Conservation (phyloP, 352 stramenopile species). For the Phytophthora ohioensis region DNA sequence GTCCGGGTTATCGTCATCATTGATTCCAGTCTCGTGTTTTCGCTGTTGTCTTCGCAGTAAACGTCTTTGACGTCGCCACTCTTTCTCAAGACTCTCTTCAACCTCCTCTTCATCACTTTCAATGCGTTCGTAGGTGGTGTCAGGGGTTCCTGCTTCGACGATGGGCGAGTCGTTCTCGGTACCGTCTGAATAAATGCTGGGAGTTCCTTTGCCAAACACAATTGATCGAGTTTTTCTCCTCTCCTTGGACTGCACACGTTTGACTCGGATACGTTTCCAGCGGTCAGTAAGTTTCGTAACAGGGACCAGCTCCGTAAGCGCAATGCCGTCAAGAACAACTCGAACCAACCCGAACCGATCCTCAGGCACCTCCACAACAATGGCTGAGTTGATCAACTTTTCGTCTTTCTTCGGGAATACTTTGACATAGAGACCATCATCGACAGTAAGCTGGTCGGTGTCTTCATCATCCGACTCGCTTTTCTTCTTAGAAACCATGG, state of each 20-base stretch:
- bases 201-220: slow-evolving; percentile 53
- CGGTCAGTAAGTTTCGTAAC: slow-evolving; percentile 68
- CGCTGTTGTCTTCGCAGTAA: slow-evolving; percentile 12
- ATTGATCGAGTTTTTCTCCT: slow-evolving; percentile 51
- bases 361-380: slow-evolving; percentile 56
- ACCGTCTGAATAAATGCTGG: slow-evolving; percentile 22
- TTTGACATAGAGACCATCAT: slow-evolving; percentile 73
- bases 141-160: slow-evolving; percentile 34
- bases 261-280: slow-evolving; percentile 69
- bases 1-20: slow-evolving; percentile 38
- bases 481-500: slow-evolving; percentile 40
- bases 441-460: slow-evolving; percentile 26
- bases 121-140: slow-evolving; percentile 44
- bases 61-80: slow-evolving; percentile 31
- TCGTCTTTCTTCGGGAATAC: slow-evolving; percentile 59
- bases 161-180: slow-evolving; percentile 25
- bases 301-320: slow-evolving; percentile 55
- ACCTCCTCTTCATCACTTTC: slow-evolving; percentile 46
- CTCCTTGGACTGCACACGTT: slow-evolving; percentile 38
- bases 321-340: slow-evolving; percentile 69
- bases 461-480: slow-evolving; percentile 3
- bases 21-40: slow-evolving; percentile 4
- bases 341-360: slow-evolving; percentile 72
- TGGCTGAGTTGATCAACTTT: slow-evolving; percentile 57
- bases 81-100: slow-evolving; percentile 34